These are phyloP conservation scores for Erythrophleum fordii DNA, from an alignment of 306 rosid species.

Conservation along the genomic window DNA sequence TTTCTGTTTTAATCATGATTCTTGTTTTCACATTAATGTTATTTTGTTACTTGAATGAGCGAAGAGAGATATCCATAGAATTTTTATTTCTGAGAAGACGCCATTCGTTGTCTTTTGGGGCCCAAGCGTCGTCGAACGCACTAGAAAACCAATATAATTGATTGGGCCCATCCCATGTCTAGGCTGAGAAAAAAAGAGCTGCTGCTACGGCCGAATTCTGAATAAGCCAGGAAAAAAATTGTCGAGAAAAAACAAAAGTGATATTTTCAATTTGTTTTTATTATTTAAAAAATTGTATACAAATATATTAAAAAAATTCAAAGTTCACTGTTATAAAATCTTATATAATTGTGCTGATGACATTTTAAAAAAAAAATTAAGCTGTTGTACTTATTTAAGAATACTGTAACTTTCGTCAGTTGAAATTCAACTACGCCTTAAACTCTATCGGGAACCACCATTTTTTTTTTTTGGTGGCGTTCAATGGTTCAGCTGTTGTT, in stretches of 20 bases:
- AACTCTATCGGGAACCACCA: not conserved
- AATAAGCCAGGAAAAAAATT: not conserved
- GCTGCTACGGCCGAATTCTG: not conserved
- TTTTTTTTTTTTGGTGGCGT: not conserved
- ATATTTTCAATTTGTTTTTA: not conserved
- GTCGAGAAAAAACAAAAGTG: not conserved
- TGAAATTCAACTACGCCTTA: not conserved
- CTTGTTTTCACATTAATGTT: too few species aligned
- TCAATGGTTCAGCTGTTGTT: not conserved
- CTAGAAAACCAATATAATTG: not conserved
- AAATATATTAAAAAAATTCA: not conserved
- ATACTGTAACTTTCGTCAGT: not conserved
- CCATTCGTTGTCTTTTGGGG: not conserved
- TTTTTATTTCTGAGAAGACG: not conserved
- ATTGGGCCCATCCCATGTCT: not conserved
- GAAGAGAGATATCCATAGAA: not conserved
- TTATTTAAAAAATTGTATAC: not conserved
- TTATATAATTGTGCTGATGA: not conserved
- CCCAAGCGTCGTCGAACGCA: too few species aligned
- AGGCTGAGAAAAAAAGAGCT: not conserved
- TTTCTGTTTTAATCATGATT: too few species aligned
- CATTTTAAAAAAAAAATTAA: not conserved
- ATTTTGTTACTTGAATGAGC: not conserved
- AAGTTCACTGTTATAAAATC: not conserved
- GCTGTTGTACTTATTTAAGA: not conserved